Evolutionary conservation across 2,329 filamentous ascomycete genomes (phyloP), one percentile per base, ranked within the genome.

Genomic region (Colletotrichum graminicola): DNA sequence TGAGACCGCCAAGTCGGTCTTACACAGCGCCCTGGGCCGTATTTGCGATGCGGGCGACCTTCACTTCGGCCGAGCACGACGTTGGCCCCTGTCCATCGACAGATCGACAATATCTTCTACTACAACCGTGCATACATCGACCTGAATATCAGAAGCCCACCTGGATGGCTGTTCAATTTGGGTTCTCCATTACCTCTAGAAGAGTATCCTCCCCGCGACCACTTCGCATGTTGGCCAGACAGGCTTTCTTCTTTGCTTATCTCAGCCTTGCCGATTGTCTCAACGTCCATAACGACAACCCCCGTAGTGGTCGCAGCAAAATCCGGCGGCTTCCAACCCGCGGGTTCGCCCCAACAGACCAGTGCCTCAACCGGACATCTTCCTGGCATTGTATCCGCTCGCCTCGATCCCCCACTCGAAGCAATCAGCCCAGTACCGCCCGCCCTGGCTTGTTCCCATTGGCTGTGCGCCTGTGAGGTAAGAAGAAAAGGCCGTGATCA

Each of bases 331-430:
- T 36, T 39, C 36, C n/a, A 5, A 39, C 32, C 8, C 21, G 34
- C 14, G 39, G 18, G 16, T n/a, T 26, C 21, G 12, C 7, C 6
- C 21, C n/a, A 6, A 26, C 29, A 26, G 16, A 1, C 21, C 59
- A 23, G 18, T 32, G 16, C 26, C 10, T 59, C 12, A 59, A 23
- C 23, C 18, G 5, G 34, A 23, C 23, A 62, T 32, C 32, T 65
- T 39, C 4, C 56, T 43, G 5, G 51, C 67, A 47, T 69, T 49
- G 34, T 70, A 70, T 36, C 67, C 67, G 23, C 62, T 67, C n/a
- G 67, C 63, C 56, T 70, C 66, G n/a, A 66, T 56, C 14, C 67
- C 67, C 67, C 67, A 70, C 26, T 70, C 67, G 51, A 70, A 70
- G 49, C 67, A 70, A 51, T 70, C 63, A 6, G 67, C 62, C 63